Percentiles rank a stretch among this genome's conserved stretches.
phyloP scores from a whole-genome alignment of 2,329 filamentous ascomycete genomes.

The Alternaria arbusti region DNA sequence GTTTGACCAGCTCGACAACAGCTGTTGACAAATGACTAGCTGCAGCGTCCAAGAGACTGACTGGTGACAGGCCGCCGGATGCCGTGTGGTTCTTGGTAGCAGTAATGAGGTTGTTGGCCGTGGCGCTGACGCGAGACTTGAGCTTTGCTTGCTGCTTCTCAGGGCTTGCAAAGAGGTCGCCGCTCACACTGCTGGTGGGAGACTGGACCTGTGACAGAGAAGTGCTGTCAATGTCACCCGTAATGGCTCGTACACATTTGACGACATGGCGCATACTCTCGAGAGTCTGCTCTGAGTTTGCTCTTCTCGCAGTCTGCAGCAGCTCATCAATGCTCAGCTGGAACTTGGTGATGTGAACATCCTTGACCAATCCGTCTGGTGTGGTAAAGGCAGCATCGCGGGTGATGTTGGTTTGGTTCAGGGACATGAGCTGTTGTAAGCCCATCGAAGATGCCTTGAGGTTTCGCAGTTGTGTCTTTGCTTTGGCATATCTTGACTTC shows the following conservation, averaged over 20 bases:
- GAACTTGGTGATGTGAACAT: constrained; percentile 92
- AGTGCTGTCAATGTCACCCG: constrained; percentile 73
- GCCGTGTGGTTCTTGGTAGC: constrained; percentile 89
- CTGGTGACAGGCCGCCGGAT: constrained; percentile 82
- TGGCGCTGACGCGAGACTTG: constrained; percentile 84
- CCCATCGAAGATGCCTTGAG: constrained; percentile 82
- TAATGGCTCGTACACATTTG: constrained; percentile 81
- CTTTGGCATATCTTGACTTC: constrained; percentile 85
- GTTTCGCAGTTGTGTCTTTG: constrained; percentile 84
- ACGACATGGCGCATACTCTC: constrained; percentile 89
- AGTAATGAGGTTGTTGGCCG: constrained; percentile 94
- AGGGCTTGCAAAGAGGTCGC: constrained; percentile 36
- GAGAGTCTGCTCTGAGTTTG: constrained; percentile 76
- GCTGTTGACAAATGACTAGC: constrained; percentile 87
- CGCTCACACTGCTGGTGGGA: constrained; percentile 44
- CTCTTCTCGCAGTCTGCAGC: constrained; percentile 74
- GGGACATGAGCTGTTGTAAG: constrained; percentile 63
- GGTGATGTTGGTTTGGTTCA: constrained; percentile 70
- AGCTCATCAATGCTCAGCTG: constrained; percentile 94
- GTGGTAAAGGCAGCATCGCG: constrained; percentile 72
- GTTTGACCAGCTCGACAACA: constrained; percentile 82
- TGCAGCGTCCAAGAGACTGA: constrained; percentile 92
- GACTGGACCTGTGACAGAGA: constrained; percentile 50
- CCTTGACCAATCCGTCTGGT: constrained; percentile 80
- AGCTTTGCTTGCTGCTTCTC: constrained; percentile 69